Evolutionary conservation across 2,329 filamentous ascomycete genomes (phyloP).

Genomic region (Metarhizium sp.): DNA sequence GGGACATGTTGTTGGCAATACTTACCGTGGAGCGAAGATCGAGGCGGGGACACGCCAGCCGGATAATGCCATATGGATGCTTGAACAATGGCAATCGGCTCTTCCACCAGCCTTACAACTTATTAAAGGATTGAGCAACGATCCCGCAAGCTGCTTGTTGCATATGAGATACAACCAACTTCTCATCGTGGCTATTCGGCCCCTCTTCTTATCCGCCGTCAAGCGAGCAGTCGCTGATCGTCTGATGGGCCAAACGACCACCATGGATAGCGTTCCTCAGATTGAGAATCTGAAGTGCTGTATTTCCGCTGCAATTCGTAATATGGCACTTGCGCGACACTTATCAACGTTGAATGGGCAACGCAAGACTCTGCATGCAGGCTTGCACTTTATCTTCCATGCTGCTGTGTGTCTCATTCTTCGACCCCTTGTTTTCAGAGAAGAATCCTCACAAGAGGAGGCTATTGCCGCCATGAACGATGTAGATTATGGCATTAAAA

Average conservation of each 20-base stretch:
- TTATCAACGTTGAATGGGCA: constrained; percentile 25
- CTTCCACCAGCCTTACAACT: constrained; percentile 30
- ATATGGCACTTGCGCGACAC: constrained; percentile 34
- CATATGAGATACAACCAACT: constrained; percentile 44
- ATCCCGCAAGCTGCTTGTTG: constrained; percentile 33
- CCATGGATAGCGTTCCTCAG: constrained; percentile 13
- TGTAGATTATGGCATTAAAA: constrained; percentile 30
- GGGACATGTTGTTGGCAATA: constrained; percentile 37
- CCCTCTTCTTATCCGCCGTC: constrained; percentile 36
- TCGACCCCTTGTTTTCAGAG: constrained; percentile 29
- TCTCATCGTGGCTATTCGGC: constrained; percentile 37
- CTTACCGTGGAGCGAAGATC: constrained; percentile 26
- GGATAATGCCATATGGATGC: constrained; percentile 29
- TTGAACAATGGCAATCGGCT: constrained; percentile 30
- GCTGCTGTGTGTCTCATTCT: constrained; percentile 38
- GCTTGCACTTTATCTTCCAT: constrained; percentile 41
- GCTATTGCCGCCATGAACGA: constrained; percentile 16
- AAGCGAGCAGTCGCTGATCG: constrained; percentile 36
- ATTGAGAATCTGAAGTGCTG: constrained; percentile 27
- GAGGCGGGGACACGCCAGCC: constrained; percentile 20
- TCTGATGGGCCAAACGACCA: constrained; percentile 18
- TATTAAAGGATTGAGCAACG: constrained; percentile 23
- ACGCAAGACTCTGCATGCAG: constrained; percentile 32
- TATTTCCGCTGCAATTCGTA: constrained; percentile 34
- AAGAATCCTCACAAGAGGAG: constrained; percentile 12